These are phyloP conservation scores for Trichoderma pleuroti DNA, from an alignment of 2,329 filamentous ascomycete species.

Conservation along the genomic window DNA sequence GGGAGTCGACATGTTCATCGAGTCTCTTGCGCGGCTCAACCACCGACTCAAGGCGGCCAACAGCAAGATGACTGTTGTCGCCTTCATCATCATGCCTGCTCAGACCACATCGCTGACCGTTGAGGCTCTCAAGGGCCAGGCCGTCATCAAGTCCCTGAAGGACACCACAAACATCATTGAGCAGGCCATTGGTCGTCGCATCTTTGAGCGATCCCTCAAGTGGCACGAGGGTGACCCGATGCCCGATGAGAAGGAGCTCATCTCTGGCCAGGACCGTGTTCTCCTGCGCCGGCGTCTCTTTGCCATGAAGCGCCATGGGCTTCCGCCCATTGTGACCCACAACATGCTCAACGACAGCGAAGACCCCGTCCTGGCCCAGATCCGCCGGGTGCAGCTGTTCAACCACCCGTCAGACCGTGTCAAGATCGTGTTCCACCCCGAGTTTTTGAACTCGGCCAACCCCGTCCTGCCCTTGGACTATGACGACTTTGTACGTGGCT, in stretches of 20 bases:
- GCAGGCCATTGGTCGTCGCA: constrained; percentile 83
- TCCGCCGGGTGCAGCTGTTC: constrained; percentile 93
- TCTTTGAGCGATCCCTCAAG: constrained; percentile 89
- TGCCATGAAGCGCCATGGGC: constrained; percentile 87
- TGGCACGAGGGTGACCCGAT: constrained; percentile 94
- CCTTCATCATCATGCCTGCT: constrained; percentile 98
- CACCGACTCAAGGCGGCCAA: constrained; percentile 81
- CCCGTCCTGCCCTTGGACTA: constrained; percentile 95
- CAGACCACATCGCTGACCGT: constrained; percentile 94
- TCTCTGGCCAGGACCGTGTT: constrained; percentile 87
- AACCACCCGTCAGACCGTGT: constrained; percentile 93
- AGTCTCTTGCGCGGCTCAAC: constrained; percentile 90
- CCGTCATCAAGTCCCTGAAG: constrained; percentile 91
- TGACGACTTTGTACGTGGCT: constrained; percentile 96
- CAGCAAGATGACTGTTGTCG: constrained; percentile 90
- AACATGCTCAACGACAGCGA: constrained; percentile 96
- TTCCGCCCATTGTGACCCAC: constrained; percentile 96
- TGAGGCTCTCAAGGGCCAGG: constrained; percentile 92
- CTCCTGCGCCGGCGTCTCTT: constrained; percentile 87
- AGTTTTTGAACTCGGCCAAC: constrained; percentile 94
- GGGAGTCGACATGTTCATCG: constrained; percentile 99
- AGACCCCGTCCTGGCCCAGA: constrained; percentile 92
- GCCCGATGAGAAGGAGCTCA: constrained; percentile 94
- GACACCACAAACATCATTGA: constrained; percentile 94
- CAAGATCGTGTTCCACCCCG: constrained; percentile 96